Conservation (phyloP, 352 stramenopile genomes). For the Globisporangium lucens region DNA sequence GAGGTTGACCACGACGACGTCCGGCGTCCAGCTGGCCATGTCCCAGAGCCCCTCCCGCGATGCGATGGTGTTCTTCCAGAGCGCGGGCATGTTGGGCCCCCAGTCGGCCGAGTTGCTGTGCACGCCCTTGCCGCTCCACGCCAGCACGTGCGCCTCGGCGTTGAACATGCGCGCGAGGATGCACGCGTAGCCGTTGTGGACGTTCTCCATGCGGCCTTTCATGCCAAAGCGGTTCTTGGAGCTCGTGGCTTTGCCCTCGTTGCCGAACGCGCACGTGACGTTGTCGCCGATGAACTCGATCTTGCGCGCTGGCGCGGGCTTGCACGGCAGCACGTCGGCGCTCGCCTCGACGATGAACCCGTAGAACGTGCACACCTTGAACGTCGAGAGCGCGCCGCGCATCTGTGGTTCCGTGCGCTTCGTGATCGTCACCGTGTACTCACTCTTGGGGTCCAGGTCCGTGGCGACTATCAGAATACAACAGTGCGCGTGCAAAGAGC, state of each 20-base stretch:
- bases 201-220: slow-evolving; percentile 87
- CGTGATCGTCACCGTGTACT: slow-evolving; percentile 68
- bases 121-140: slow-evolving; percentile 84
- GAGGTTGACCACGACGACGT: slow-evolving; percentile 85
- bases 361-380: slow-evolving; percentile 90
- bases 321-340: slow-evolving; percentile 54
- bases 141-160: slow-evolving; percentile 80
- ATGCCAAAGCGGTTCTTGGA: slow-evolving; percentile 74
- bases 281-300: slow-evolving; percentile 87
- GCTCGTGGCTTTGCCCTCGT: slow-evolving; percentile 72
- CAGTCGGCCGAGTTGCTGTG: slow-evolving; percentile 85
- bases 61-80: slow-evolving; percentile 87
- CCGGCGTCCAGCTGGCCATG: slow-evolving; percentile 69
- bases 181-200: slow-evolving; percentile 85
- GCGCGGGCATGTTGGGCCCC: slow-evolving; percentile 71
- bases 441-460: slow-evolving; percentile 40
- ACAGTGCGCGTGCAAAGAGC: background rate
- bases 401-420: slow-evolving; percentile 87
- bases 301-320: slow-evolving; percentile 36
- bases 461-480: slow-evolving; percentile 43
- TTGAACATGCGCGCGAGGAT: slow-evolving; percentile 83
- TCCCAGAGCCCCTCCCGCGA: slow-evolving; percentile 68
- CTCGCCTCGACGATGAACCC: slow-evolving; percentile 78
- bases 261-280: slow-evolving; percentile 83
- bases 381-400: slow-evolving; percentile 79